Percentiles rank a stretch among this genome's conserved stretches.
Evolutionary conservation across 768 basidiomycete genomes (phyloP).

Genomic region (Tulasnella sp.): DNA sequence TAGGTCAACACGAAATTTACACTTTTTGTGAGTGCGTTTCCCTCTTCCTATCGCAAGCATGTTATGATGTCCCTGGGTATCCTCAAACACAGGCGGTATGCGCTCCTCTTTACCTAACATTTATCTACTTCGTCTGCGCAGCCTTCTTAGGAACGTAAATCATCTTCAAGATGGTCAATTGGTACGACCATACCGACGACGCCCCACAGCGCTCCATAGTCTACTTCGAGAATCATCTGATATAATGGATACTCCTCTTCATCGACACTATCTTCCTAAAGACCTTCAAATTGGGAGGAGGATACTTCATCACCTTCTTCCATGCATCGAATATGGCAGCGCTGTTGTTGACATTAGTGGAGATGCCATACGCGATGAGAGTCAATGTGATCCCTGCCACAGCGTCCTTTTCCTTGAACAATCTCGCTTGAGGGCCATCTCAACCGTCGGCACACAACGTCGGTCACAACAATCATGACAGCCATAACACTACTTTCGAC

Average conservation of each 20-base stretch:
- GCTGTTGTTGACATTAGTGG: constrained; percentile 25
- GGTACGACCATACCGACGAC: constrained; percentile 21
- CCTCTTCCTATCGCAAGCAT: background rate
- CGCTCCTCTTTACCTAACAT: constrained; percentile 42
- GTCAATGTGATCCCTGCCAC: background rate
- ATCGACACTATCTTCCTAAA: constrained; percentile 37
- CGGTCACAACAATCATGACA: background rate
- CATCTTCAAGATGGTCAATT: constrained; percentile 27
- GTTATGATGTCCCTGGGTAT: too few relatives aligned
- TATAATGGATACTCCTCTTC: constrained; percentile 51
- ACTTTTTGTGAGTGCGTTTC: constrained; percentile 42
- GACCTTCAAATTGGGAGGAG: constrained; percentile 35
- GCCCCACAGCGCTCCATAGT: constrained; percentile 40
- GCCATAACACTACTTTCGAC: background rate
- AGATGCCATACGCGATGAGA: constrained; percentile 4
- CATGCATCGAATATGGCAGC: constrained; percentile 37
- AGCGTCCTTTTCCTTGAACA: too few relatives aligned
- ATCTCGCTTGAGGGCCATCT: too few relatives aligned
- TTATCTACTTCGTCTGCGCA: constrained; percentile 38
- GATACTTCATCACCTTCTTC: constrained; percentile 49
- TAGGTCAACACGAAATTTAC: constrained; percentile 44
- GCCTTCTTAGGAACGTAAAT: constrained; percentile 39
- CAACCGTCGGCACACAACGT: too few relatives aligned
- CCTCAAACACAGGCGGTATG: constrained; percentile 44
- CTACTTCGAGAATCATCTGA: constrained; percentile 41